Percentiles rank a stretch among this genome's conserved stretches.
phyloP scores from a whole-genome alignment of 306 rosid species.

The Mimosa pudica region DNA sequence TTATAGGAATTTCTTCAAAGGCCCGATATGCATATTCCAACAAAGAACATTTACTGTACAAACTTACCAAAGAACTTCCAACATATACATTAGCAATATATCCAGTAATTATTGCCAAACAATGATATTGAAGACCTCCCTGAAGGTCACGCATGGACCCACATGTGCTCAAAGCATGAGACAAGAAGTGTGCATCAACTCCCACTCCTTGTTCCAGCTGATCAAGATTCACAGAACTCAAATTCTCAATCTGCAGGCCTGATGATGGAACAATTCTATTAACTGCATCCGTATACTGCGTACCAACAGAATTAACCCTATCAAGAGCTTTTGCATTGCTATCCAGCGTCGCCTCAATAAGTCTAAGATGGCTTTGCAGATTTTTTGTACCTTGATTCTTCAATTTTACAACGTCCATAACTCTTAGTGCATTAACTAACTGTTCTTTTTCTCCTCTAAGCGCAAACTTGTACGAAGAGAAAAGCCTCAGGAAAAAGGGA shows the following conservation, averaged over 20 bases:
- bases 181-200: conserved; percentile 55
- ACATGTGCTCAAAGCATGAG: conserved; percentile 58
- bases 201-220: conserved; percentile 35
- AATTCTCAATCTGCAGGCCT: conserved; percentile 26
- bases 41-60: conserved; percentile 61
- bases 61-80: conserved; percentile 73
- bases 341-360: conserved; percentile 55
- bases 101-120: conserved; percentile 63
- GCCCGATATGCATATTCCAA: conserved; percentile 47
- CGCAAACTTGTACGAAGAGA: conserved; percentile 38
- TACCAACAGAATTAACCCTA: conserved; percentile 8
- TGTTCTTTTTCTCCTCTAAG: conserved; percentile 32
- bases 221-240: conserved; percentile 16
- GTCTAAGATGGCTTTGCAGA: conserved; percentile 61
- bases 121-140: conserved; percentile 76
- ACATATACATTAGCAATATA: conserved; percentile 65
- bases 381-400: conserved; percentile 31
- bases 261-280: conserved; percentile 36
- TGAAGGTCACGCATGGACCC: conserved; percentile 50
- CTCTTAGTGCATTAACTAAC: conserved; percentile 47
- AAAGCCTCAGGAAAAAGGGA: conserved; percentile 29
- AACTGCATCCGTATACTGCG: not conserved
- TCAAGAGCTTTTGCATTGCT: conserved; percentile 29
- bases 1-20: conserved; percentile 79
- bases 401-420: conserved; percentile 55